These are phyloP conservation scores for Triangularia setosa DNA, from an alignment of 2,329 filamentous ascomycete species.

Conservation along the genomic window DNA sequence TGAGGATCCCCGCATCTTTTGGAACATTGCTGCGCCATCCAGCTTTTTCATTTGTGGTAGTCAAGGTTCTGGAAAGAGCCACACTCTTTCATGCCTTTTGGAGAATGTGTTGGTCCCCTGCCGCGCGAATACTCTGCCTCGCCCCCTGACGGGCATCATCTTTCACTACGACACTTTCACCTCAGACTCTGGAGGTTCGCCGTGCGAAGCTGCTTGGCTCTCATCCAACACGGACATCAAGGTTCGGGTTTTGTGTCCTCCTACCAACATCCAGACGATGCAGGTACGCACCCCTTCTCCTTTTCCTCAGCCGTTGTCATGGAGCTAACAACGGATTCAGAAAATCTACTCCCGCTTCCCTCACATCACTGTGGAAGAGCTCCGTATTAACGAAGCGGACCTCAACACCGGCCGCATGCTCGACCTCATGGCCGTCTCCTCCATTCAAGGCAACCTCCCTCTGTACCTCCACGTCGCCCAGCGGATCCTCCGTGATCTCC, in stretches of 20 bases:
- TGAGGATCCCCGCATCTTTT: slow-evolving; percentile 37
- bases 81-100: slow-evolving; percentile 52
- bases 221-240: slow-evolving; percentile 39
- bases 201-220: slow-evolving; percentile 59
- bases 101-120: slow-evolving; percentile 54
- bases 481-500: slow-evolving; percentile 55
- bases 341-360: slow-evolving; percentile 27
- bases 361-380: slow-evolving; percentile 45
- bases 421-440: slow-evolving; percentile 54
- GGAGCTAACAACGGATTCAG: no score
- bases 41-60: slow-evolving; percentile 62
- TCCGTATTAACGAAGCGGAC: slow-evolving; percentile 48
- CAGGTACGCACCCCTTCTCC: no score
- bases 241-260: slow-evolving; percentile 52
- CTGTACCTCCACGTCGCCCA: slow-evolving; percentile 56
- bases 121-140: slow-evolving; percentile 41
- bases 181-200: slow-evolving; percentile 43
- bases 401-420: slow-evolving; percentile 57
- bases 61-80: slow-evolving; percentile 62
- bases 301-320: no score
- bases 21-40: slow-evolving; percentile 48
- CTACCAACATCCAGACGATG: slow-evolving; percentile 41
- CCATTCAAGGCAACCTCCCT: slow-evolving; percentile 38
- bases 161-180: slow-evolving; percentile 62
- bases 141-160: slow-evolving; percentile 56